Conservation (phyloP, 1,284 basidiomycete genomes). For the Moesziomyces sp. region DNA sequence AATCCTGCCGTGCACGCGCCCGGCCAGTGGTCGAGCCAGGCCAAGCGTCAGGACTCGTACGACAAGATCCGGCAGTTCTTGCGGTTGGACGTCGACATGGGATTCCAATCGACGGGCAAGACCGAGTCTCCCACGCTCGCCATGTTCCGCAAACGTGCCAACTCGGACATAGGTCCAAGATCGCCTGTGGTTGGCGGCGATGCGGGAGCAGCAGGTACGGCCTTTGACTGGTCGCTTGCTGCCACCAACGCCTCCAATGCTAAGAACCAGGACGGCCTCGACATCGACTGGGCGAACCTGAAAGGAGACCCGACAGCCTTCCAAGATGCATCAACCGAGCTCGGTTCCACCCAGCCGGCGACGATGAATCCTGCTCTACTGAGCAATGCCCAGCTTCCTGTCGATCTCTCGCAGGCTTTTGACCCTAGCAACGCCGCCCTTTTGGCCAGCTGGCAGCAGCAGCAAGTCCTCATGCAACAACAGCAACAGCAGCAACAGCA, state of each 20-base stretch:
- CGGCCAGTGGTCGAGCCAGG: constrained; percentile 49
- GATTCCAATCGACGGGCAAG: constrained; percentile 41
- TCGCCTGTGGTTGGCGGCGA: constrained; percentile 39
- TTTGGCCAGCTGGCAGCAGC: constrained; percentile 22
- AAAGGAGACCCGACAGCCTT: constrained; percentile 18
- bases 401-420: constrained; percentile 16
- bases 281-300: constrained; percentile 29
- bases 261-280: constrained; percentile 9
- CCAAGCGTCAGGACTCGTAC: constrained; percentile 56
- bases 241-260: constrained; percentile 13
- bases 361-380: constrained; percentile 49
- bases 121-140: constrained; percentile 47
- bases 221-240: constrained; percentile 43
- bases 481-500: constrained; percentile 15
- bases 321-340: constrained; percentile 1
- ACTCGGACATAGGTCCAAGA: constrained; percentile 51
- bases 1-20: constrained; percentile 18
- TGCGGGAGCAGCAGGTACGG: constrained; percentile 12
- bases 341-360: constrained; percentile 18
- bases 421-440: constrained; percentile 5
- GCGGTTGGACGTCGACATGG: constrained; percentile 58
- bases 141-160: constrained; percentile 48
- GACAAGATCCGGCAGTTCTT: constrained; percentile 58
- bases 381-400: constrained; percentile 9
- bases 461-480: constrained; percentile 5